Evolutionary conservation across 345 rosid species (phyloP).

Genomic region (Cardamine chenopodiifolia): DNA sequence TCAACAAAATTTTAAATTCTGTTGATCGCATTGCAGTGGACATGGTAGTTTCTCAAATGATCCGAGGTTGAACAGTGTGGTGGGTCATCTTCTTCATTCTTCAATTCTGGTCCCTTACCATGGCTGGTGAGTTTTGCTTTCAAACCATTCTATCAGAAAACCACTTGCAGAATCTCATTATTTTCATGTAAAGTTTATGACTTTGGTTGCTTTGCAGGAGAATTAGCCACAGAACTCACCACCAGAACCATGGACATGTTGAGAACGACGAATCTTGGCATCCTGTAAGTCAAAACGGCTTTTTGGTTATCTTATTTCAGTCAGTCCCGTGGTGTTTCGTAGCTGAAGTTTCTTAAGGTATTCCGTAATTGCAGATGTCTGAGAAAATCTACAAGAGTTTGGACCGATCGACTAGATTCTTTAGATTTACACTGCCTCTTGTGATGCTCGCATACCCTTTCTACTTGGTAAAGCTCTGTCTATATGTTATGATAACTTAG

Average conservation of each 20-base stretch:
- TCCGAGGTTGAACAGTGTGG: constrained; percentile 68
- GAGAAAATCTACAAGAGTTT: constrained; percentile 69
- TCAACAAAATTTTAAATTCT: background rate
- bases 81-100: constrained; percentile 88
- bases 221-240: constrained; percentile 96
- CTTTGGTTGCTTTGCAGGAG: constrained; percentile 56
- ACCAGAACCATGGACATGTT: constrained; percentile 93
- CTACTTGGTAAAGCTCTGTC: constrained; percentile 64
- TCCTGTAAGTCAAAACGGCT: constrained; percentile 51
- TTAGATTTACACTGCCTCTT: constrained; percentile 84
- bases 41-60: constrained; percentile 90
- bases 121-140: constrained; percentile 72
- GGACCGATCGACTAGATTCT: constrained; percentile 44
- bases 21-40: constrained; percentile 55
- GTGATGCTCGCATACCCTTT: constrained; percentile 92
- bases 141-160: background rate
- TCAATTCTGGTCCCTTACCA: constrained; percentile 91
- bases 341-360: background rate
- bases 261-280: constrained; percentile 97
- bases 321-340: background rate
- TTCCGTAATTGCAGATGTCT: constrained; percentile 54
- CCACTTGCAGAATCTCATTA: background rate
- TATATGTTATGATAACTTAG: constrained; percentile 17
- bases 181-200: constrained; percentile 12
- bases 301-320: background rate